A percentile compares a stretch with the other conserved stretches of the same genome.
Evolutionary conservation across 2,329 filamentous ascomycete species (phyloP).

Genomic region (Talaromyces pinophilus): DNA sequence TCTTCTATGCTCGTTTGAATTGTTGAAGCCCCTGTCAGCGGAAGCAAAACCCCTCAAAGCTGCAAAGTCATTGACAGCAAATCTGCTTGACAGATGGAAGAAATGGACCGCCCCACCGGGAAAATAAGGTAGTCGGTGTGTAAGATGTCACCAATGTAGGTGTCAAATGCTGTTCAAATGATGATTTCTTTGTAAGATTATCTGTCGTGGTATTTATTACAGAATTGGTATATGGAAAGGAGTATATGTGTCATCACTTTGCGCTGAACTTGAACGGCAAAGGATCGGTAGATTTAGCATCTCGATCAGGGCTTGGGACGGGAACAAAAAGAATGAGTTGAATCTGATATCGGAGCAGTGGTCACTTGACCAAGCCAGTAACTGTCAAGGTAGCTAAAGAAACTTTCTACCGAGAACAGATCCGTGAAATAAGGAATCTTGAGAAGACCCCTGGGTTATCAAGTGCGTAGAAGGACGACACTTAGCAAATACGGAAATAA

Average conservation of each 20-base stretch:
- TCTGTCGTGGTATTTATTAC: not conserved
- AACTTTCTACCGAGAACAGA: too few relatives aligned
- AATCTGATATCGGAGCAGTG: too few relatives aligned
- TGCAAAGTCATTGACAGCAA: not conserved
- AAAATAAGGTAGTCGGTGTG: not conserved
- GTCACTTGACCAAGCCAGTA: too few relatives aligned
- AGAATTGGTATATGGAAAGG: too few relatives aligned
- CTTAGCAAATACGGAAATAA: not conserved
- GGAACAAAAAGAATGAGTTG: too few relatives aligned
- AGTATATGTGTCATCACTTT: not conserved
- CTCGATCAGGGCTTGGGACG: too few relatives aligned
- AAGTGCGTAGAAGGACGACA: not conserved
- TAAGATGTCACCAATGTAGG: not conserved
- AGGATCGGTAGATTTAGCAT: too few relatives aligned
- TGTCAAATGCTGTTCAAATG: not conserved
- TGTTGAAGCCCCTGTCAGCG: constrained; percentile 79
- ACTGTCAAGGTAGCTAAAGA: too few relatives aligned
- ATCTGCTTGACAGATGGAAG: not conserved
- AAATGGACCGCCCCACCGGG: not conserved
- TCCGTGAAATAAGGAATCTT: too few relatives aligned
- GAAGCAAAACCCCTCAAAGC: not conserved
- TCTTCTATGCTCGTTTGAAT: constrained; percentile 92
- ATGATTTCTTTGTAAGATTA: not conserved
- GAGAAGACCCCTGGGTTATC: too few relatives aligned
- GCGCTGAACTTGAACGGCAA: too few relatives aligned